Evolutionary conservation across 208 protist genomes (phyloP).

Genomic region (Trypanosoma scelopori): DNA sequence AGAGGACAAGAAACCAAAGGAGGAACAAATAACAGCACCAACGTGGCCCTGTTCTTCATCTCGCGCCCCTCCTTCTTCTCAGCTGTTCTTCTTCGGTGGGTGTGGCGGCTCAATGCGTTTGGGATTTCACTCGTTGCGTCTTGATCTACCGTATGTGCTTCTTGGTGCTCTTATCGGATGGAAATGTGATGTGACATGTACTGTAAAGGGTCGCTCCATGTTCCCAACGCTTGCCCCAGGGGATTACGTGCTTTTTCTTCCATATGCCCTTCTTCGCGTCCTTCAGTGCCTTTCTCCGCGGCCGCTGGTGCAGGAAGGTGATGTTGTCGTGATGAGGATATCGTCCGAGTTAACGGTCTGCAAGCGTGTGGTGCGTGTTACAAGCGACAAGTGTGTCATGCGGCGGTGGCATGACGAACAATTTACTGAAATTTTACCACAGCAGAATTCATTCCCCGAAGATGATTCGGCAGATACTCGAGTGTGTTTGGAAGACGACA

Average conservation of each 20-base stretch:
- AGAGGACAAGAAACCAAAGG: no score
- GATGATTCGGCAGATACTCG: neutral
- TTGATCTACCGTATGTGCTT: slow-evolving; percentile 57
- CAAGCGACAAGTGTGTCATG: slow-evolving; percentile 30
- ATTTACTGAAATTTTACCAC: slow-evolving; percentile 33
- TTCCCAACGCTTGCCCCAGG: slow-evolving; percentile 63
- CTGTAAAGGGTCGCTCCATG: slow-evolving; percentile 76
- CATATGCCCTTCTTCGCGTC: slow-evolving; percentile 42
- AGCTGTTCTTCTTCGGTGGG: neutral
- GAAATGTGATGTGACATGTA: slow-evolving; percentile 65
- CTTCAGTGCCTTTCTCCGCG: slow-evolving; percentile 28
- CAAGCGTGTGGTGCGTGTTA: slow-evolving; percentile 68
- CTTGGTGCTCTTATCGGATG: slow-evolving; percentile 72
- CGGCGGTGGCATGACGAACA: slow-evolving; percentile 42
- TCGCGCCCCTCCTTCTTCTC: neutral
- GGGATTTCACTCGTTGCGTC: slow-evolving; percentile 29
- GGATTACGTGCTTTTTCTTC: slow-evolving; percentile 70
- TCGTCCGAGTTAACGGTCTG: slow-evolving; percentile 65
- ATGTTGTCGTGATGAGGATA: slow-evolving; percentile 77
- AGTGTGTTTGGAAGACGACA: neutral
- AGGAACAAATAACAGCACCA: no score
- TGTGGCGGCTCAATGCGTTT: slow-evolving; percentile 9
- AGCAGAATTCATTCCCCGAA: slow-evolving; percentile 21
- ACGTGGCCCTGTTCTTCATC: neutral
- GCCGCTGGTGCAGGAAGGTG: slow-evolving; percentile 37